Base-by-base conservation (phyloP, 805 yeast species). In the Yamadazyma takamatsuzukensis region DNA sequence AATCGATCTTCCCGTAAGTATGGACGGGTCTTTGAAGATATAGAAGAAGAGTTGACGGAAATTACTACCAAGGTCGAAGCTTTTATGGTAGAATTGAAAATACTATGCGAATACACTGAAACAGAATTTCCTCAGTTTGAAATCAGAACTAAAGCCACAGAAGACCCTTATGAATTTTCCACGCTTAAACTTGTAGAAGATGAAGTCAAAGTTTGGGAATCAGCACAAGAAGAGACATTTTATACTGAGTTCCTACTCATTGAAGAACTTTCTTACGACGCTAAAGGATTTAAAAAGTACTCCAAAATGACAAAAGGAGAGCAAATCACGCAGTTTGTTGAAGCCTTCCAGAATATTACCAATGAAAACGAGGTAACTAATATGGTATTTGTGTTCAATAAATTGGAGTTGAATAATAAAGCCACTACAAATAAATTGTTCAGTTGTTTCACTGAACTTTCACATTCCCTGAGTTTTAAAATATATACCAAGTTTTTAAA, bases 401-500 rank as follows among this genome's bases (percentile, higher is more conserved):
- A 40, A 3, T 42, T 55, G n/a, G 57, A 67, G 17, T 55, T 86
- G 15, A 74, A 80, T 49, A 84, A 83, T 48, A 85, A 81, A 52
- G 88, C 93, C 0, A 77, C 94, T 0, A 72, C 69, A 29, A 73
- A 76, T 41, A 64, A 86, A 43, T 49, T 88, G 6, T 48, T 75
- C 30, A 72, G 70, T 32, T 76, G 76, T 48, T 72, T 85, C 34
- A 56, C 68, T 5, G 75, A 73, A 15, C 60, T 70, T 29, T 54
- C 63, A 27, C 72, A 74, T 37, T 50, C 72, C 44, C 59, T 67
- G 21, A 68, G 64, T 39, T 56, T 72, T 18, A 69, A 61, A 36
- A 63, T 71, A 28, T 81, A 74, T 53, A 75, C 83, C 0, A 67
- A 94, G 33, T 83, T 88, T 51, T 56, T 87, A 17, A 81, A 81